A percentile compares a stretch with the other conserved stretches of the same genome.
phyloP scores from a whole-genome alignment of 2,329 filamentous ascomycete genomes.

The Aspergillus viridinutans region DNA sequence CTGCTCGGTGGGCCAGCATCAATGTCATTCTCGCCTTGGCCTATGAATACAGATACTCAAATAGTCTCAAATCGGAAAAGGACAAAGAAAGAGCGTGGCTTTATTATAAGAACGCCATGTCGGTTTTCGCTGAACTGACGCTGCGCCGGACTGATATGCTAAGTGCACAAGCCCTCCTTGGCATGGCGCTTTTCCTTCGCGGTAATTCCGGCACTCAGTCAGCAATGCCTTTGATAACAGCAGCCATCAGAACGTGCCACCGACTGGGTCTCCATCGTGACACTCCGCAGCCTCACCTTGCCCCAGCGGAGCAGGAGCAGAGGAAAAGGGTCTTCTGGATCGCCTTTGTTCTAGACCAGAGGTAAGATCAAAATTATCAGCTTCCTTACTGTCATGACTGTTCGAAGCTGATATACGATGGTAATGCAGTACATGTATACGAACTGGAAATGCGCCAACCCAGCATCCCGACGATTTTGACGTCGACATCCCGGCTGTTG shows the following conservation, averaged over 20 bases:
- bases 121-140: slow-evolving; percentile 81
- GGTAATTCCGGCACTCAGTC: slow-evolving; percentile 92
- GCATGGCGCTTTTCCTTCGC: slow-evolving; percentile 89
- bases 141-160: slow-evolving; percentile 91
- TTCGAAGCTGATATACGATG: background rate
- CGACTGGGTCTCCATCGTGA: slow-evolving; percentile 91
- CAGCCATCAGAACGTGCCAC: slow-evolving; percentile 81
- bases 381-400: background rate
- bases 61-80: slow-evolving; percentile 77
- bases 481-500: slow-evolving; percentile 82
- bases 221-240: slow-evolving; percentile 79
- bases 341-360: slow-evolving; percentile 66
- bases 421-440: slow-evolving; percentile 53
- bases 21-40: slow-evolving; percentile 87
- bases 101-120: slow-evolving; percentile 92
- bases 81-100: slow-evolving; percentile 90
- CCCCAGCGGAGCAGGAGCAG: slow-evolving; percentile 85
- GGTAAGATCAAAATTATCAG: slow-evolving; percentile 37
- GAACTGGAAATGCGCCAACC: slow-evolving; percentile 61
- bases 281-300: slow-evolving; percentile 81
- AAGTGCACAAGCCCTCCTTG: slow-evolving; percentile 85
- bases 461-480: slow-evolving; percentile 81
- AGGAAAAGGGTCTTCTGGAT: slow-evolving; percentile 72
- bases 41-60: slow-evolving; percentile 84
- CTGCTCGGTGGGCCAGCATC: slow-evolving; percentile 93